These are phyloP conservation scores for Aspergillus hiratsukae DNA, from an alignment of 2,329 filamentous ascomycete species.

Conservation along the genomic window DNA sequence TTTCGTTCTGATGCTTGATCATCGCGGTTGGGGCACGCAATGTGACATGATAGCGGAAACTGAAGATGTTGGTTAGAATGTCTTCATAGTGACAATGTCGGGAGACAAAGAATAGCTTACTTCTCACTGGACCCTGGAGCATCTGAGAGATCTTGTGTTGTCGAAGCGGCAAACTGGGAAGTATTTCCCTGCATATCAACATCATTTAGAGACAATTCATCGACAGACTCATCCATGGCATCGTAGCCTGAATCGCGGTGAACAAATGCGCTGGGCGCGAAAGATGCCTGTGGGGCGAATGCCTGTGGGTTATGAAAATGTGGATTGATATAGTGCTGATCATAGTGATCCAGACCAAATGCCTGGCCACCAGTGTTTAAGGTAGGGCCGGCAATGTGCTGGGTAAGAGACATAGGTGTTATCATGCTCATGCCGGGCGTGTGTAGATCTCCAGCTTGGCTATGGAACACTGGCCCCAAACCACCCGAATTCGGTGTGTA, in stretches of 20 bases:
- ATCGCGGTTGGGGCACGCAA: constrained; percentile 94
- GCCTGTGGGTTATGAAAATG: constrained; percentile 66
- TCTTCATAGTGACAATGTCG: neutral
- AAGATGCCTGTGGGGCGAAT: constrained; percentile 60
- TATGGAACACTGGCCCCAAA: constrained; percentile 71
- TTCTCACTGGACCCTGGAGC: constrained; percentile 49
- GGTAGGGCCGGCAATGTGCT: constrained; percentile 58
- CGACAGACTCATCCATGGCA: constrained; percentile 63
- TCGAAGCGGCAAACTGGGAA: constrained; percentile 41
- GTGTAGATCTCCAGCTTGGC: constrained; percentile 79
- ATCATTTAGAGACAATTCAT: constrained; percentile 62
- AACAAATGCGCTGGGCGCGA: constrained; percentile 73
- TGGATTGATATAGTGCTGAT: constrained; percentile 51
- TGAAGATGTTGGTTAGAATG: constrained; percentile 26
- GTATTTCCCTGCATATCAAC: constrained; percentile 49
- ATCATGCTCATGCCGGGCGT: constrained; percentile 73
- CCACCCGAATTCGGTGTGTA: constrained; percentile 85
- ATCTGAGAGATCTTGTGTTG: constrained; percentile 23
- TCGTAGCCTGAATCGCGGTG: constrained; percentile 79
- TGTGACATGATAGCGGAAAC: constrained; percentile 84
- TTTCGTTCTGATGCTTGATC: constrained; percentile 79
- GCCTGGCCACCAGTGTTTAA: constrained; percentile 52
- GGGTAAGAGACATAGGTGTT: constrained; percentile 78
- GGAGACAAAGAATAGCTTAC: constrained; percentile 23
- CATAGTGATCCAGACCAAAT: constrained; percentile 66